A percentile compares a stretch with the other conserved stretches of the same genome.
These are phyloP conservation scores for Tilletia indica DNA, from an alignment of 1,284 basidiomycete genomes.

Conservation along the genomic window DNA sequence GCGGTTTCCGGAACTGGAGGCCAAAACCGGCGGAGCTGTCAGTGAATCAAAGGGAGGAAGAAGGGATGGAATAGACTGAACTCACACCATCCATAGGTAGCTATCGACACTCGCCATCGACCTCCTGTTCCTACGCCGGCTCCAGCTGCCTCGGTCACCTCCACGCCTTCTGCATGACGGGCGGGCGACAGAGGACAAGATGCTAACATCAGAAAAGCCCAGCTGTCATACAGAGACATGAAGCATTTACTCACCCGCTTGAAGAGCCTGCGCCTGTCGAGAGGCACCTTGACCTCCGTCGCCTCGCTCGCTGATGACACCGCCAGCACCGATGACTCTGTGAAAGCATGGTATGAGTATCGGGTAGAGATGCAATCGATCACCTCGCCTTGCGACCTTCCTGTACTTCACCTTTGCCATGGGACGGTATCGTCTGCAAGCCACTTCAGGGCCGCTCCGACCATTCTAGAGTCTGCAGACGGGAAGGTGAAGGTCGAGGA, in stretches of 20 bases:
- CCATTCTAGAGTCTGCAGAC: conserved; percentile 41
- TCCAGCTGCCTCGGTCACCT: conserved; percentile 31
- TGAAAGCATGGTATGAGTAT: conserved; percentile 30
- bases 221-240: background rate
- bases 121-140: conserved; percentile 27
- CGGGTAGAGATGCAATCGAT: conserved; percentile 23
- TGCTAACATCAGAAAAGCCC: background rate
- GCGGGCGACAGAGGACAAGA: background rate
- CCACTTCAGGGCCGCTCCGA: conserved; percentile 45
- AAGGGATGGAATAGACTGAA: background rate
- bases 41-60: background rate
- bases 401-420: conserved; percentile 1
- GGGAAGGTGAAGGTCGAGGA: background rate
- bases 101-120: conserved; percentile 7
- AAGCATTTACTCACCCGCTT: conserved; percentile 21
- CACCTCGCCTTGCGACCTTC: no score
- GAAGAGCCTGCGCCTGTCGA: conserved; percentile 40
- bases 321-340: conserved; percentile 45
- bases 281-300: conserved; percentile 47
- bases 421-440: conserved; percentile 12
- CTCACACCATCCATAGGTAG: conserved; percentile 18
- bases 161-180: conserved; percentile 34
- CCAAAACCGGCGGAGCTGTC: background rate
- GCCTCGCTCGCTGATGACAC: conserved; percentile 50
- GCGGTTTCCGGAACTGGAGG: conserved; percentile 5